A percentile compares a stretch with the other conserved stretches of the same genome.
phyloP scores from a whole-genome alignment of 148 eudicot genomes.

The Amaranthus cruentus region DNA sequence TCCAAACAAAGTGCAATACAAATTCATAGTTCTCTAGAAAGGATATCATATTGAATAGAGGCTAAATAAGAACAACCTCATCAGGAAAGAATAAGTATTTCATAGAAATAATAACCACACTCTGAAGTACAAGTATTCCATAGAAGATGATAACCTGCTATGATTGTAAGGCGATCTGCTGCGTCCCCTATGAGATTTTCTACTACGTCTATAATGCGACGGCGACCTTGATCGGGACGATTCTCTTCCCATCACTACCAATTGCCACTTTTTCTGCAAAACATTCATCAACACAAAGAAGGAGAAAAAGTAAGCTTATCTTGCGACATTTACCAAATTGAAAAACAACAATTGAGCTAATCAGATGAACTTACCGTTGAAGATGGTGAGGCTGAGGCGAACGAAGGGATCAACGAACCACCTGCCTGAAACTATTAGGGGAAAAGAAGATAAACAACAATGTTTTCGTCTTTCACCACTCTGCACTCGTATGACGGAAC shows the following conservation, averaged over 20 bases:
- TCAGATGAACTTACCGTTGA: not conserved
- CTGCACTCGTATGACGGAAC: not conserved
- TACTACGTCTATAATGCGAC: slow-evolving; percentile 40
- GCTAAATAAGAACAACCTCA: not conserved
- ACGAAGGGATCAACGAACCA: no score
- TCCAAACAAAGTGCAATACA: not conserved
- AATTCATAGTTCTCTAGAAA: no score
- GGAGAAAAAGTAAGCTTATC: not conserved
- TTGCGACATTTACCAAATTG: not conserved
- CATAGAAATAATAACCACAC: not conserved
- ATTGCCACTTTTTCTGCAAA: not conserved
- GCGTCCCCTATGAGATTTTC: slow-evolving; percentile 67
- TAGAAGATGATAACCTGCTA: slow-evolving; percentile 77
- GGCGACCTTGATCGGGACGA: slow-evolving; percentile 77
- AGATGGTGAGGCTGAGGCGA: no score
- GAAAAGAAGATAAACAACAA: not conserved
- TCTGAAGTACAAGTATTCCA: not conserved
- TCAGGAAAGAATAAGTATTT: not conserved
- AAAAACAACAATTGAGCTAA: not conserved
- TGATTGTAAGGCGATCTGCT: slow-evolving; percentile 62
- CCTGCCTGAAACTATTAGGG: not conserved
- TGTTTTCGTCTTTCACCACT: not conserved
- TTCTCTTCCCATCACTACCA: slow-evolving; percentile 48
- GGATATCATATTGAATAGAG: not conserved
- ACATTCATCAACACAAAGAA: slow-evolving; percentile 1